A percentile compares a stretch with the other conserved stretches of the same genome.
These are phyloP conservation scores for Penicillium malachiteum DNA, from an alignment of 495 filamentous ascomycete species.

Conservation along the genomic window DNA sequence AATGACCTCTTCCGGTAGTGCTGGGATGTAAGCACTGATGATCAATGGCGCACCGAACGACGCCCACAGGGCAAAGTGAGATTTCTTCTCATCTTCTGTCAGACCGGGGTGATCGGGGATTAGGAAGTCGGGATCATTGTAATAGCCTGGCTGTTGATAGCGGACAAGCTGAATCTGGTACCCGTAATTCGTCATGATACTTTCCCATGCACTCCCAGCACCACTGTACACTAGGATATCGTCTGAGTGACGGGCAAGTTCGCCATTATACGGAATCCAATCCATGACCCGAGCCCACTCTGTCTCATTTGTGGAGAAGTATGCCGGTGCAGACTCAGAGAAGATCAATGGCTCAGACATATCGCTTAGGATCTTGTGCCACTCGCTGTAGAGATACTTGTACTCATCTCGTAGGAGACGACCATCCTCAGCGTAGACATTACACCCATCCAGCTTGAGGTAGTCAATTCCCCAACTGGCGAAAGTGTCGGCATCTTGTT, in stretches of 20 bases:
- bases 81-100: slow-evolving; percentile 34
- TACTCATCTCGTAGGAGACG: slow-evolving; percentile 30
- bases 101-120: slow-evolving; percentile 41
- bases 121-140: slow-evolving; percentile 46
- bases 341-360: slow-evolving; percentile 40
- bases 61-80: slow-evolving; percentile 45
- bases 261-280: slow-evolving; percentile 36
- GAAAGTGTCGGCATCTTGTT: slow-evolving; percentile 37
- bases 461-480: slow-evolving; percentile 44
- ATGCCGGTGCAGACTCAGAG: slow-evolving; percentile 43
- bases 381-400: slow-evolving; percentile 28
- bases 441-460: slow-evolving; percentile 43
- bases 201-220: slow-evolving; percentile 37
- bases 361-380: slow-evolving; percentile 32
- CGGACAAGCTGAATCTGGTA: slow-evolving; percentile 36
- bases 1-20: slow-evolving; percentile 30
- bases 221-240: slow-evolving; percentile 39
- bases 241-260: slow-evolving; percentile 43
- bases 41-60: slow-evolving; percentile 40
- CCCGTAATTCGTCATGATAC: slow-evolving; percentile 42
- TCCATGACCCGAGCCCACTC: slow-evolving; percentile 43
- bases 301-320: slow-evolving; percentile 36
- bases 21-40: slow-evolving; percentile 42
- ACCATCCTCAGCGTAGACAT: slow-evolving; percentile 29
- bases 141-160: slow-evolving; percentile 44